phyloP scores from a whole-genome alignment of 352 stramenopile genomes.

The Globisporangium orthogonon region DNA sequence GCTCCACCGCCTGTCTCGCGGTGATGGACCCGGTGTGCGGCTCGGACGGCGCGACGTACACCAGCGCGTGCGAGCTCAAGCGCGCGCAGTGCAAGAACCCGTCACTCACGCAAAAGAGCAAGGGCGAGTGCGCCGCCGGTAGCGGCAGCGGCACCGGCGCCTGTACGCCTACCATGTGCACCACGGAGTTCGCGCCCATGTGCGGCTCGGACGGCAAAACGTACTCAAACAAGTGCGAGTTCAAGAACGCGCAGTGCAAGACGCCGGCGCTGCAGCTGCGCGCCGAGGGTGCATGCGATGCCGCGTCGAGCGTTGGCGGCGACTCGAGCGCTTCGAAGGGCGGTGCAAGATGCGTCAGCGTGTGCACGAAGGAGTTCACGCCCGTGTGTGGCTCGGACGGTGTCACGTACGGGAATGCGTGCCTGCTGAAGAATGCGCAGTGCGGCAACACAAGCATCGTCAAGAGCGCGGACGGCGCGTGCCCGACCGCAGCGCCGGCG shows the following conservation, averaged over 20 bases:
- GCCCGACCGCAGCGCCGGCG: not conserved
- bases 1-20: not conserved
- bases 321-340: not conserved
- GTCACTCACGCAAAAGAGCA: constrained; percentile 1
- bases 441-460: constrained; percentile 3
- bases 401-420: constrained; percentile 5
- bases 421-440: constrained; percentile 3
- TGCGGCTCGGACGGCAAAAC: constrained; percentile 29
- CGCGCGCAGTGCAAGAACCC: constrained; percentile 4
- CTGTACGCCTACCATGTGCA: constrained; percentile 2
- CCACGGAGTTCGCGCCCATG: constrained; percentile 8
- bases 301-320: not conserved
- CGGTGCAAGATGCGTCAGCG: not conserved
- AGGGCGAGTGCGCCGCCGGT: not conserved
- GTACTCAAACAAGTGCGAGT: constrained; percentile 11
- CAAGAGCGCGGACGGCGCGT: not conserved
- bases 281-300: constrained; percentile 1
- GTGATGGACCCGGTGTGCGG: constrained; percentile 17
- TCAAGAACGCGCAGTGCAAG: constrained; percentile 7
- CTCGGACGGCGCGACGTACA: constrained; percentile 28
- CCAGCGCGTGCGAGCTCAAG: constrained; percentile 2
- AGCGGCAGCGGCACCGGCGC: not conserved
- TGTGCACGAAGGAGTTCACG: constrained; percentile 6
- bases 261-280: constrained; percentile 1
- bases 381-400: constrained; percentile 3